A percentile compares a stretch with the other conserved stretches of the same genome.
Evolutionary conservation across 768 basidiomycete genomes (phyloP).

Genomic region (Podaxis sp.): DNA sequence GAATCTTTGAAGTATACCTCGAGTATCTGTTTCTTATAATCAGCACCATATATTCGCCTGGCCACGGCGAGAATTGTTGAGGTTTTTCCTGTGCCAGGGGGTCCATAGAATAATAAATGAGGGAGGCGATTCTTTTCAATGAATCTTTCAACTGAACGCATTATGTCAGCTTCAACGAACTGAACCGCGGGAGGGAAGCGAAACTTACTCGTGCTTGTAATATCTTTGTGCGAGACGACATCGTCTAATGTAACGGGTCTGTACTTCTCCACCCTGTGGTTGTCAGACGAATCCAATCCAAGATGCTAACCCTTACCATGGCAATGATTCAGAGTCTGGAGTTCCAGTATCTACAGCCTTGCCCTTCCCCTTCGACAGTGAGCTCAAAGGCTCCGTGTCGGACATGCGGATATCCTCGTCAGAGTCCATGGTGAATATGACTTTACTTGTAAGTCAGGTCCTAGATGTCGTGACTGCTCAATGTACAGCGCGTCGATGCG

Average conservation of each 20-base stretch:
- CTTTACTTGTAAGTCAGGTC: neutral
- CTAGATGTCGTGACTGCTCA: neutral
- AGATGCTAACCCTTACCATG: conserved; percentile 60
- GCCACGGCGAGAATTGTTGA: conserved; percentile 97
- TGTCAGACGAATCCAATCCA: conserved; percentile 13
- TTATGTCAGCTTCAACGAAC: conserved; percentile 14
- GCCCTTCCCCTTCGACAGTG: conserved; percentile 66
- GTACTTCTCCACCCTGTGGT: conserved; percentile 94
- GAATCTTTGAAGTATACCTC: conserved; percentile 56
- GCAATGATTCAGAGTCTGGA: conserved; percentile 66
- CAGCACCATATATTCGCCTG: conserved; percentile 85
- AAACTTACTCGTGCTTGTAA: conserved; percentile 85
- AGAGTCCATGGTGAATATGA: conserved; percentile 47
- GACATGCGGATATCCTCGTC: conserved; percentile 56
- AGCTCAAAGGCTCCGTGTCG: conserved; percentile 41
- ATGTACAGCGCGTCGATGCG: conserved; percentile 18
- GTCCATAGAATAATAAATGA: conserved; percentile 95
- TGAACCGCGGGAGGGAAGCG: neutral
- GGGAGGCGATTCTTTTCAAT: conserved; percentile 94
- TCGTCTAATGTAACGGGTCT: conserved; percentile 88
- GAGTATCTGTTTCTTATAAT: conserved; percentile 88
- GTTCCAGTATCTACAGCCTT: conserved; percentile 51
- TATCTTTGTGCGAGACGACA: conserved; percentile 96
- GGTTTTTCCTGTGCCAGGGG: conserved; percentile 98
- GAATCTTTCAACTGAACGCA: conserved; percentile 85